These are phyloP conservation scores for Avena sativa DNA, from an alignment of 176 grass and related monocot species.

Conservation along the genomic window DNA sequence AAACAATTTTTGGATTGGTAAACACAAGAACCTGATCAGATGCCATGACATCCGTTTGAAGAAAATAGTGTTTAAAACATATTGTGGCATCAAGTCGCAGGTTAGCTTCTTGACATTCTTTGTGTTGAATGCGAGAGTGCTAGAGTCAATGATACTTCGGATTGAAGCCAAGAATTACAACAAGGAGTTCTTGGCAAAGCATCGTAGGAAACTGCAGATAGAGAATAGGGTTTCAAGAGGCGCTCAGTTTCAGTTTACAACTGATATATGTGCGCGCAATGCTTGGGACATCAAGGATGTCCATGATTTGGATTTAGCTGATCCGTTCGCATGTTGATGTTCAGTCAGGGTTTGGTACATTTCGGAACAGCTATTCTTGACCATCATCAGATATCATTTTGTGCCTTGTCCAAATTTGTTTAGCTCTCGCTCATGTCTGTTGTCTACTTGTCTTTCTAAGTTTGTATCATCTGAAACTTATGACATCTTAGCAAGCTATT, in stretches of 20 bases:
- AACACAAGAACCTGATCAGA: background rate
- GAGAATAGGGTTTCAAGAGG: conserved; percentile 8
- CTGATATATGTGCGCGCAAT: background rate
- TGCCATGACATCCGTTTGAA: background rate
- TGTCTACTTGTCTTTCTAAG: background rate
- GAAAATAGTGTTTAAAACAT: background rate
- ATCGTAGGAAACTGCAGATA: background rate
- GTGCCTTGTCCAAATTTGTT: background rate
- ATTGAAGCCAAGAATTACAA: background rate
- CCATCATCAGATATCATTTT: background rate
- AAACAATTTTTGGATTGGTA: background rate
- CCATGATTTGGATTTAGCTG: background rate
- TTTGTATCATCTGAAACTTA: background rate
- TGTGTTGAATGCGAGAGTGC: conserved; percentile 21
- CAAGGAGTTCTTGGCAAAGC: conserved; percentile 3
- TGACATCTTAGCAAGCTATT: background rate
- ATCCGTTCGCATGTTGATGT: background rate
- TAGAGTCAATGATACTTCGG: background rate
- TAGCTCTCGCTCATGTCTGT: background rate
- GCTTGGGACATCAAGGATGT: background rate
- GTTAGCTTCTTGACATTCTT: conserved; percentile 13
- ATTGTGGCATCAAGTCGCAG: background rate
- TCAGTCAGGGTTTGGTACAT: background rate
- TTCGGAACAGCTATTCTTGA: background rate
- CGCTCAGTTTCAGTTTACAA: conserved; percentile 1